Evolutionary conservation across 805 yeast species (phyloP).

Genomic region (Barnettozyma pratensis): DNA sequence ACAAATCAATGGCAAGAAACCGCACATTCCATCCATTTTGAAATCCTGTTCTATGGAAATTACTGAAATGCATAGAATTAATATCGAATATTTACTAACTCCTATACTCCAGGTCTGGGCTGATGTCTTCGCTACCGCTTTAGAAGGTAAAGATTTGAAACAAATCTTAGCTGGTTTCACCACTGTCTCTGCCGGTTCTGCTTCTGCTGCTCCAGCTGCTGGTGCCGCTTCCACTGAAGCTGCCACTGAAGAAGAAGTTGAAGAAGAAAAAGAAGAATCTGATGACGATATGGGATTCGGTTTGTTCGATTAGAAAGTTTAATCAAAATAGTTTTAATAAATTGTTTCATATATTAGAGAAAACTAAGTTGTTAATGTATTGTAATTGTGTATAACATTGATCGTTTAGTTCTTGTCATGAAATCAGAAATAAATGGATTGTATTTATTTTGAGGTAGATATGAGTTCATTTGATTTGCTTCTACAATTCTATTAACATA

Average conservation of each 20-base stretch:
- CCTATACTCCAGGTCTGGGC: slow-evolving; percentile 53
- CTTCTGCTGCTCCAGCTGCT: slow-evolving; percentile 43
- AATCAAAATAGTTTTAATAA: neutral
- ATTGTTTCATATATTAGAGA: neutral
- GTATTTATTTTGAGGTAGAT: too few species aligned
- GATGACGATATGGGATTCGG: slow-evolving; percentile 91
- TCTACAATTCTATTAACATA: neutral
- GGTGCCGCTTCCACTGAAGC: slow-evolving; percentile 42
- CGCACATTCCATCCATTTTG: neutral
- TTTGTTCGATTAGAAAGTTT: slow-evolving; percentile 64
- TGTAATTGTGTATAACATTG: neutral
- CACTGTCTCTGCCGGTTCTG: slow-evolving; percentile 46
- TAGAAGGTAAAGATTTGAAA: slow-evolving; percentile 72
- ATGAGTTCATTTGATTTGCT: too few species aligned
- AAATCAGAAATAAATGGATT: neutral
- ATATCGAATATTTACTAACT: neutral
- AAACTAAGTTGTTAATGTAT: neutral
- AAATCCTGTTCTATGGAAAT: too few species aligned
- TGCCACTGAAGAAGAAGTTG: slow-evolving; percentile 58
- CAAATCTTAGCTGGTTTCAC: slow-evolving; percentile 57
- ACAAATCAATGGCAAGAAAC: too few species aligned
- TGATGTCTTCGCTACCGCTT: slow-evolving; percentile 76
- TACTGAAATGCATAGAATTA: neutral
- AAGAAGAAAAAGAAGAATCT: slow-evolving; percentile 58
- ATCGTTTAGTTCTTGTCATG: too few species aligned